These are phyloP conservation scores for Chytriomyces sp. DNA, from an alignment of 192 early-diverging fungal genomes.

Conservation along the genomic window DNA sequence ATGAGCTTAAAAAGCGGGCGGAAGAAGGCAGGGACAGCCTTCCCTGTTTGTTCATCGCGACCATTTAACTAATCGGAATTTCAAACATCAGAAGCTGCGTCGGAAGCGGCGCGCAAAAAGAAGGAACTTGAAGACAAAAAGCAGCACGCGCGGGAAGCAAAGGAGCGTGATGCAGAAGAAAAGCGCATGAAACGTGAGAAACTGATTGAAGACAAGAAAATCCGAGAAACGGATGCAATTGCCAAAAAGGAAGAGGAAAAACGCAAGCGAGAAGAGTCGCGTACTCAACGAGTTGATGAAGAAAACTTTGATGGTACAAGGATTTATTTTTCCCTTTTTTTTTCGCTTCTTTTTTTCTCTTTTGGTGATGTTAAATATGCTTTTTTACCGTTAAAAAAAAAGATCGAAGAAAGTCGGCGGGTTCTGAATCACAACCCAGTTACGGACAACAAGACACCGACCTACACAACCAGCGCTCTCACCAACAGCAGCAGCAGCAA, in stretches of 20 bases:
- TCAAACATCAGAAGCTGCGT: constrained; percentile 3
- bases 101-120: constrained; percentile 28
- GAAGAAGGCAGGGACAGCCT: constrained; percentile 5
- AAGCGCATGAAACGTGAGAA: constrained; percentile 12
- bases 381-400: no score
- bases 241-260: constrained; percentile 21
- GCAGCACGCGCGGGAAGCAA: constrained; percentile 18
- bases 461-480: not conserved
- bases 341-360: not conserved
- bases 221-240: constrained; percentile 25
- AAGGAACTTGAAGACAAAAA: constrained; percentile 26
- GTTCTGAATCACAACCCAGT: not conserved
- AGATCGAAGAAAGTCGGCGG: no score
- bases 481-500: not conserved
- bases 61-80: not conserved
- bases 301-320: not conserved
- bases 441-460: not conserved
- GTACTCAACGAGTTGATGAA: constrained; percentile 5
- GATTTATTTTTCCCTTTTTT: not conserved
- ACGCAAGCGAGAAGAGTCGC: constrained; percentile 26
- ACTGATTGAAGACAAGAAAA: constrained; percentile 24
- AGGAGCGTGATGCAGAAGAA: constrained; percentile 35
- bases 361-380: not conserved
- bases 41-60: not conserved
- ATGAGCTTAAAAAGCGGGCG: constrained; percentile 9